Conservation (phyloP, 1,284 basidiomycete genomes). For the Apiotrichum porosum region DNA sequence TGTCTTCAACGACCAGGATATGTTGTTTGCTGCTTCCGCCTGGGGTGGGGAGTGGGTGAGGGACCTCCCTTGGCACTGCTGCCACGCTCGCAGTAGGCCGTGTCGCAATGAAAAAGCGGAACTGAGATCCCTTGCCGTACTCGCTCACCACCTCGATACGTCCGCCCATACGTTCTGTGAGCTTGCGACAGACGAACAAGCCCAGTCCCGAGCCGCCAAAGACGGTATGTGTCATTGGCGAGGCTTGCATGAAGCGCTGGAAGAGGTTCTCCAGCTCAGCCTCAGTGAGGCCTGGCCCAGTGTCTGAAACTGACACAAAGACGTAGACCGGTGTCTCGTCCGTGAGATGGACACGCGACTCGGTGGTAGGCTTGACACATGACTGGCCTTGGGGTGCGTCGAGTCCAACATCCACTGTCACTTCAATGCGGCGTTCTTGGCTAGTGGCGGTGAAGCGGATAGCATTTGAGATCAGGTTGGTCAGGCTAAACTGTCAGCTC, state of each 20-base stretch:
- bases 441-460: slow-evolving; percentile 40
- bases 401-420: slow-evolving; percentile 33
- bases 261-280: slow-evolving; percentile 25
- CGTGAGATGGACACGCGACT: neutral
- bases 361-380: neutral
- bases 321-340: slow-evolving; percentile 16
- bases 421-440: slow-evolving; percentile 22
- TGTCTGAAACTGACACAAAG: slow-evolving; percentile 20
- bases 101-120: slow-evolving; percentile 36
- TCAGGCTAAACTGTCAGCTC: slow-evolving; percentile 13
- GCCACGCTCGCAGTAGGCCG: no score
- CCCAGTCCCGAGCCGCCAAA: slow-evolving; percentile 35
- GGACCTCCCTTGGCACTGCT: neutral
- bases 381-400: slow-evolving; percentile 13
- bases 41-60: no score
- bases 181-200: slow-evolving; percentile 28
- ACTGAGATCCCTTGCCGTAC: slow-evolving; percentile 44
- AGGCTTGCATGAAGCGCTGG: slow-evolving; percentile 30
- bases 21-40: neutral
- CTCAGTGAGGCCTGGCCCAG: slow-evolving; percentile 27
- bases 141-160: slow-evolving; percentile 26
- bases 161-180: slow-evolving; percentile 29
- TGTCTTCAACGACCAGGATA: slow-evolving; percentile 38
- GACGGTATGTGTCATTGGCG: slow-evolving; percentile 22
- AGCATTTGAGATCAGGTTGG: slow-evolving; percentile 44